Conservation (phyloP, 441 rosid species). For the Breynia disticha region DNA sequence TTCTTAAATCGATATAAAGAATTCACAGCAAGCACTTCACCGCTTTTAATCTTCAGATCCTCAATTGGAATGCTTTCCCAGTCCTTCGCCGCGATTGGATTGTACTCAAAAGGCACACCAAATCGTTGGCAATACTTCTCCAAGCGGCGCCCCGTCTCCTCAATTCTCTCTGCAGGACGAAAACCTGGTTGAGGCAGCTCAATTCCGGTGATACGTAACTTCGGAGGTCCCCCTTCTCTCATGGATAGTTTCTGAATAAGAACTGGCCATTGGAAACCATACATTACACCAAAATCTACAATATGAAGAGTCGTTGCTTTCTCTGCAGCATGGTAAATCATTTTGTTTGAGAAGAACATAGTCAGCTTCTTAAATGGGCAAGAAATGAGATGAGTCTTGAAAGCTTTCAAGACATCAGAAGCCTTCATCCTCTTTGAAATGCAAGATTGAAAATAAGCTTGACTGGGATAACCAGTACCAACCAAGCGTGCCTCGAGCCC, state of each 20-base stretch:
- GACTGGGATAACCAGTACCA: slow-evolving; percentile 33
- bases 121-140: slow-evolving; percentile 57
- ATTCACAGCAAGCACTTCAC: slow-evolving; percentile 64
- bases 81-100: slow-evolving; percentile 40
- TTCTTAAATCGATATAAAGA: slow-evolving; percentile 35
- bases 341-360: slow-evolving; percentile 35
- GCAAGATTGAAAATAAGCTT: slow-evolving; percentile 12
- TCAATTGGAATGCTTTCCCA: slow-evolving; percentile 53
- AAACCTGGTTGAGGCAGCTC: slow-evolving; percentile 65
- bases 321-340: slow-evolving; percentile 37
- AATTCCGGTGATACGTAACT: slow-evolving; percentile 69
- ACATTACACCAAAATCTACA: slow-evolving; percentile 62
- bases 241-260: slow-evolving; percentile 46
- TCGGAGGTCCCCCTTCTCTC: slow-evolving; percentile 34
- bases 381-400: slow-evolving; percentile 33
- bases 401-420: slow-evolving; percentile 59
- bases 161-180: slow-evolving; percentile 49
- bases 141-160: slow-evolving; percentile 63
- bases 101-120: slow-evolving; percentile 57
- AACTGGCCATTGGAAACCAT: slow-evolving; percentile 80
- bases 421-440: slow-evolving; percentile 31
- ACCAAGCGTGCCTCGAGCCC: slow-evolving; percentile 77
- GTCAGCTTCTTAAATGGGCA: slow-evolving; percentile 52
- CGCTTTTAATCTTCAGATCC: slow-evolving; percentile 39
- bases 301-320: slow-evolving; percentile 54